Percentiles rank a stretch among this genome's conserved stretches.
Evolutionary conservation across 2,329 filamentous ascomycete species (phyloP).

Genomic region (Westerdykella aurantiaca): DNA sequence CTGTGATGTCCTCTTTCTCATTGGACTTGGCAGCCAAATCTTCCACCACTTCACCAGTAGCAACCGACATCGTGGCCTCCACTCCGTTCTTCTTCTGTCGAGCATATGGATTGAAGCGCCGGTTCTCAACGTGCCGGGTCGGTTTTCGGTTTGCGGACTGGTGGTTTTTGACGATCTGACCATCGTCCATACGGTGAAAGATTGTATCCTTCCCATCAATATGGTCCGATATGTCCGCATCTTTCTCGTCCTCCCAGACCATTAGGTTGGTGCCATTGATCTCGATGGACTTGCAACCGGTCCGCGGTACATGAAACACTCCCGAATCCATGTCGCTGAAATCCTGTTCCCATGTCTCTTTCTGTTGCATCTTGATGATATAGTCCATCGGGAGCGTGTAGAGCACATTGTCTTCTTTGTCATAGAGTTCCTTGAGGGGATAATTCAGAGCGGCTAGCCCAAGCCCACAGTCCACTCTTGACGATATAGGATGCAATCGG

Average conservation of each 20-base stretch:
- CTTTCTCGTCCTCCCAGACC: constrained; percentile 38
- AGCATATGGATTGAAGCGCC: constrained; percentile 32
- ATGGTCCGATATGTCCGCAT: constrained; percentile 35
- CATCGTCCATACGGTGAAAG: constrained; percentile 35
- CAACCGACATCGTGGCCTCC: constrained; percentile 14
- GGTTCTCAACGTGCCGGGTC: constrained; percentile 17
- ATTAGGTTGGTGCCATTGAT: constrained; percentile 36
- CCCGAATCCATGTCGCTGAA: constrained; percentile 17
- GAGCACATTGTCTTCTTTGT: constrained; percentile 34
- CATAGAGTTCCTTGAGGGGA: constrained; percentile 32
- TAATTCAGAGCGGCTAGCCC: constrained; percentile 34
- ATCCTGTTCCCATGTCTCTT: constrained; percentile 35
- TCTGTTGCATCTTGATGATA: constrained; percentile 34
- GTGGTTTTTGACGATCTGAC: constrained; percentile 34
- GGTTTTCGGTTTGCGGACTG: constrained; percentile 30
- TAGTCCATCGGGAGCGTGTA: constrained; percentile 39
- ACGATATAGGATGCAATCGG: constrained; percentile 35
- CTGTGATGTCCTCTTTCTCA: constrained; percentile 2
- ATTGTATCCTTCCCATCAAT: constrained; percentile 32
- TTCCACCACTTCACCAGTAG: constrained; percentile 18
- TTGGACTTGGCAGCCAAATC: constrained; percentile 1
- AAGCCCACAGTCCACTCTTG: constrained; percentile 36
- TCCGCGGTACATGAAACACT: constrained; percentile 36
- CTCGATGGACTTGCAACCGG: constrained; percentile 32
- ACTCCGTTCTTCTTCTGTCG: constrained; percentile 22